These are phyloP conservation scores for Blastomyces silverae DNA, from an alignment of 2,329 filamentous ascomycete genomes.

Conservation along the genomic window DNA sequence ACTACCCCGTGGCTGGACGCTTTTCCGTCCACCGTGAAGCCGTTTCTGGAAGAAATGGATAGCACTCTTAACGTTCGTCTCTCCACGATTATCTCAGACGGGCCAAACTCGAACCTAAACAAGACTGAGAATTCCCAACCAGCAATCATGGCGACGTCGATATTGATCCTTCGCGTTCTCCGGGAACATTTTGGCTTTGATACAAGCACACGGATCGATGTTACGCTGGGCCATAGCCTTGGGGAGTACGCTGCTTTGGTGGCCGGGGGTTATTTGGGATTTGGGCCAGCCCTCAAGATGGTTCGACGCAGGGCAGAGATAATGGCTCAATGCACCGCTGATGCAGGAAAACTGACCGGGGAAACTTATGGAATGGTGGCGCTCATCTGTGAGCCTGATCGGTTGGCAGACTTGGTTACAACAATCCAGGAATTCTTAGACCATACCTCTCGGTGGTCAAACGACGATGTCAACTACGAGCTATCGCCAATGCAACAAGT, in stretches of 20 bases:
- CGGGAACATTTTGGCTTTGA: conserved; percentile 78
- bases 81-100: conserved; percentile 69
- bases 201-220: conserved; percentile 63
- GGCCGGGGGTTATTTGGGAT: conserved; percentile 70
- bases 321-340: conserved; percentile 69
- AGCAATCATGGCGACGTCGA: conserved; percentile 90
- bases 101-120: conserved; percentile 69
- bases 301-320: conserved; percentile 71
- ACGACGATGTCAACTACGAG: conserved; percentile 60
- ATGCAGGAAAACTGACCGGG: conserved; percentile 59
- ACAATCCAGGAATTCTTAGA: conserved; percentile 75
- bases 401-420: conserved; percentile 61
- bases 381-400: conserved; percentile 75
- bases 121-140: conserved; percentile 84
- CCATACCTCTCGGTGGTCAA: conserved; percentile 57
- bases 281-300: conserved; percentile 69
- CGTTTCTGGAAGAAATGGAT: conserved; percentile 83
- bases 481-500: conserved; percentile 77
- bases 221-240: conserved; percentile 81
- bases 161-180: conserved; percentile 80
- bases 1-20: conserved; percentile 75
- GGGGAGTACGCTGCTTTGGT: conserved; percentile 91
- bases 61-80: conserved; percentile 65
- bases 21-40: conserved; percentile 69
- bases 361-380: conserved; percentile 93